These are phyloP conservation scores for Ophiocordyceps camponoti-rufipedis DNA, from an alignment of 2,329 filamentous ascomycete genomes.

Conservation along the genomic window DNA sequence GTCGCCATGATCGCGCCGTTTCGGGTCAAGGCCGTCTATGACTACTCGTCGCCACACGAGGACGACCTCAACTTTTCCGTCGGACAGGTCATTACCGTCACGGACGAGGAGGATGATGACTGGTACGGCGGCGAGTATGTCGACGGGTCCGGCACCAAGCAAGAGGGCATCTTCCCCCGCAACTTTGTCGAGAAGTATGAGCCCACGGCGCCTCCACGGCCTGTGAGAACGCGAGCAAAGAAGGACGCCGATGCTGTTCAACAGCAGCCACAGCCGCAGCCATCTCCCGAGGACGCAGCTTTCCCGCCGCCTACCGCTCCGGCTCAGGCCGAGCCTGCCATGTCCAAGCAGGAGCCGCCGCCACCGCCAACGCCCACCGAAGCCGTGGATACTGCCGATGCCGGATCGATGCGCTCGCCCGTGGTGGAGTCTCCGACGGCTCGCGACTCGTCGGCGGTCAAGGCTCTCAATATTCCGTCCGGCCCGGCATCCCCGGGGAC, in stretches of 20 bases:
- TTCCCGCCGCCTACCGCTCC: constrained; percentile 15
- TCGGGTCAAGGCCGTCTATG: constrained; percentile 90
- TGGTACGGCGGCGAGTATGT: constrained; percentile 86
- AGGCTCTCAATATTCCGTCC: constrained; percentile 12
- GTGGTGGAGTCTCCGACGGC: constrained; percentile 8
- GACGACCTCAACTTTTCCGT: constrained; percentile 79
- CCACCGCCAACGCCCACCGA: background rate
- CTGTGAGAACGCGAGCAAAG: constrained; percentile 54
- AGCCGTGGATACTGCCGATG: constrained; percentile 7
- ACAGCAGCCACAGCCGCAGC: constrained; percentile 4
- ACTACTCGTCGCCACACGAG: constrained; percentile 83
- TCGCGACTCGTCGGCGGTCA: constrained; percentile 6
- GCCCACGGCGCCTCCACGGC: constrained; percentile 74
- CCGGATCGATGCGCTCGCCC: constrained; percentile 13
- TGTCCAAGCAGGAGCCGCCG: background rate
- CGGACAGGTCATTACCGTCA: constrained; percentile 87
- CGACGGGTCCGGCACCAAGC: constrained; percentile 54
- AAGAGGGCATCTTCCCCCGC: constrained; percentile 78
- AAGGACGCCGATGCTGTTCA: constrained; percentile 24
- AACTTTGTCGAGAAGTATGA: constrained; percentile 98
- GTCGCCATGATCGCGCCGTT: constrained; percentile 57
- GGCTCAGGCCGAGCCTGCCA: constrained; percentile 8
- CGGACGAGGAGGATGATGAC: constrained; percentile 77
- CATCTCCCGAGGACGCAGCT: constrained; percentile 17
- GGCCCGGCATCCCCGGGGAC: constrained; percentile 7